Evolutionary conservation across 768 basidiomycete species (phyloP), one percentile per base, ranked within the genome.

Genomic region (Agaricus blazei): DNA sequence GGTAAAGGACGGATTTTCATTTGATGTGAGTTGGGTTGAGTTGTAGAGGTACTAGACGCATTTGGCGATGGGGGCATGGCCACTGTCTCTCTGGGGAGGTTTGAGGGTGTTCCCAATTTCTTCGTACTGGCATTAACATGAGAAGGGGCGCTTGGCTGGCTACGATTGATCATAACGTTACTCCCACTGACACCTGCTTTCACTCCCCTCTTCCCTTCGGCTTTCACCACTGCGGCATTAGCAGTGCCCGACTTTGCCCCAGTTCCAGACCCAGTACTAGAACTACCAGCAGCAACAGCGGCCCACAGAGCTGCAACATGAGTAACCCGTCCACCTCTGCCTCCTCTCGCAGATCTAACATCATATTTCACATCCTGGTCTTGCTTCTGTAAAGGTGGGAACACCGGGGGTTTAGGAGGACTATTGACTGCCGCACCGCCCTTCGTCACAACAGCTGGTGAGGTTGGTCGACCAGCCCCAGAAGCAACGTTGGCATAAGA

Each of bases 301-400:
- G 86, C 81, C 88, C 89, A 92, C 24, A 92, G 71, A 2, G 88
- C 80, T 0, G 87, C 82, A 1, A 90, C 87, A 3, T 88, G 74
- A 2, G 87, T 75, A 14, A 91, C 90, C 51, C 79, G 78, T 11
- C 89, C 90, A 2, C 90, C 90, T 42, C 78, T 72, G 2, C 90
- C 90, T 3, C 90, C 88, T 23, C 89, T 78, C 3, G 88, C 88
- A 37, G 88, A 90, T 11, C 85, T 82, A 26, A 89, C 68, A 62
- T 91, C 83, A 62, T 90, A 90, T 56, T 83, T 85, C 23, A 74
- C 77, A 50, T 83, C 85, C 0, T 79, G 72, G 57, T 83, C 79
- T 3, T 61, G 56, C 23, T 68, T 65, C 52, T 69, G 59, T 2
- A 36, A 42, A 24, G 62, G 58, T 19, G 73, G 68, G 54, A 74